Evolutionary conservation across 2,329 filamentous ascomycete genomes (phyloP), one percentile per base, ranked within the genome.

Genomic region (Talaromyces sp.): DNA sequence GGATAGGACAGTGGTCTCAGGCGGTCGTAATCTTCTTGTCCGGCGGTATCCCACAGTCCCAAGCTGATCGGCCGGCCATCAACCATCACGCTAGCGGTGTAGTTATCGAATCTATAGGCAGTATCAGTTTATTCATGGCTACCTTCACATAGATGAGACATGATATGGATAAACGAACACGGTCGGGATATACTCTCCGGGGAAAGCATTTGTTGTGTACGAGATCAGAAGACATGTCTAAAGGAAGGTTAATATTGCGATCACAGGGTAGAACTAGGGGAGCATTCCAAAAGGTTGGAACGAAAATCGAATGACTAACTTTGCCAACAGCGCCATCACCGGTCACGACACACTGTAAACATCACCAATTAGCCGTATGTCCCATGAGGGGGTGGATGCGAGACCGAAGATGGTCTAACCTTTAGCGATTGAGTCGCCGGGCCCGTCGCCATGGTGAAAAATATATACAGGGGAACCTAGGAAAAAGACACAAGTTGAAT

Each of bases 311-410:
- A 47, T 46, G 51, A 74, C 80, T 77, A 78, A 96, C 92, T 86
- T 99, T 99, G 77, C 94, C 94, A 68, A 99, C 94, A 73, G 94
- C 94, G 90, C 94, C 94, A 77, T 99, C 94, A 80, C 94, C 94
- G 60, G 94, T 97, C 72, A 99, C 94, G 73, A 99, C 94, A 76
- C 94, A 99, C 91, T 97, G 68, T 57, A 66, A 57, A 27, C 5
- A 49, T 65, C 68, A 71, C 73, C 64, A 62, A 70, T 77, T 72
- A 75, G 70, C 66, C 58, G 39, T 45, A 59, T 62, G 64, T 66
- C 13, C 43, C 43, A 55, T 9, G 24, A 27, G 24, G 24, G 9
- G 24, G 24, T 27, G 24, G 24, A 27, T 27, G 24, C 24, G 9
- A 27, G 24, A 27, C 9, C 30, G 46, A 54, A 46, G 54, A 36